Evolutionary conservation across 768 basidiomycete species (phyloP).

Genomic region (Xerocomus potaroensis): DNA sequence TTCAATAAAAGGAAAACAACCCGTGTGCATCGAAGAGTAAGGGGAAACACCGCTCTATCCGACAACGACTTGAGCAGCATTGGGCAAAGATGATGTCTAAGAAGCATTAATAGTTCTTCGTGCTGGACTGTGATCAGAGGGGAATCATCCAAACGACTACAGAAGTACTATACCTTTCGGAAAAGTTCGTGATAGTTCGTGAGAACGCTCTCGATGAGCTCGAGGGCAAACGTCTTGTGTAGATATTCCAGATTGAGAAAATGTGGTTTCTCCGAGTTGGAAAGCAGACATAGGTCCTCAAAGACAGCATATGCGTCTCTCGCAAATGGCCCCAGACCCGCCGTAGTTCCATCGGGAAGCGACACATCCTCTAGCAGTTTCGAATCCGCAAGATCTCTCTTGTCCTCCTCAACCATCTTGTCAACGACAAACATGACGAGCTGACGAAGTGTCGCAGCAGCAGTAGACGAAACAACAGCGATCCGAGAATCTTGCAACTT

Average conservation of each 20-base stretch:
- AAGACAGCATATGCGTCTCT: slow-evolving; percentile 85
- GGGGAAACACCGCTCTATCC: slow-evolving; percentile 77
- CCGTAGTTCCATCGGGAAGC: slow-evolving; percentile 67
- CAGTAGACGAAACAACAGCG: slow-evolving; percentile 94
- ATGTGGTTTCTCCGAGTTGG: slow-evolving; percentile 72
- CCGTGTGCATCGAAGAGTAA: slow-evolving; percentile 86
- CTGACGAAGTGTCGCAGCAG: slow-evolving; percentile 92
- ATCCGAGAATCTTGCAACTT: slow-evolving; percentile 93
- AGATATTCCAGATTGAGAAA: slow-evolving; percentile 80
- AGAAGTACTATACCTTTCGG: slow-evolving; percentile 52
- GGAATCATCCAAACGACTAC: neutral
- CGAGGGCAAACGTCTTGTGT: slow-evolving; percentile 93
- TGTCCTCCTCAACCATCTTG: slow-evolving; percentile 82
- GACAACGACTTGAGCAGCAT: slow-evolving; percentile 83
- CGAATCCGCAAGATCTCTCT: slow-evolving; percentile 29
- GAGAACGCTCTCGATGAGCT: slow-evolving; percentile 93
- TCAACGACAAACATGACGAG: slow-evolving; percentile 98
- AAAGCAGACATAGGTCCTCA: slow-evolving; percentile 88
- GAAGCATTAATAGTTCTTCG: slow-evolving; percentile 76
- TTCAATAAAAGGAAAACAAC: slow-evolving; percentile 93
- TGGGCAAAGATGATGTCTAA: slow-evolving; percentile 87
- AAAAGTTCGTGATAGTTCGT: slow-evolving; percentile 90
- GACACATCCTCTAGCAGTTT: slow-evolving; percentile 35
- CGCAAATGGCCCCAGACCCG: slow-evolving; percentile 66
- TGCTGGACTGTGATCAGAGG: slow-evolving; percentile 46